Conservation (phyloP, 139 green algal species). For the Pleodorina starrii region DNA sequence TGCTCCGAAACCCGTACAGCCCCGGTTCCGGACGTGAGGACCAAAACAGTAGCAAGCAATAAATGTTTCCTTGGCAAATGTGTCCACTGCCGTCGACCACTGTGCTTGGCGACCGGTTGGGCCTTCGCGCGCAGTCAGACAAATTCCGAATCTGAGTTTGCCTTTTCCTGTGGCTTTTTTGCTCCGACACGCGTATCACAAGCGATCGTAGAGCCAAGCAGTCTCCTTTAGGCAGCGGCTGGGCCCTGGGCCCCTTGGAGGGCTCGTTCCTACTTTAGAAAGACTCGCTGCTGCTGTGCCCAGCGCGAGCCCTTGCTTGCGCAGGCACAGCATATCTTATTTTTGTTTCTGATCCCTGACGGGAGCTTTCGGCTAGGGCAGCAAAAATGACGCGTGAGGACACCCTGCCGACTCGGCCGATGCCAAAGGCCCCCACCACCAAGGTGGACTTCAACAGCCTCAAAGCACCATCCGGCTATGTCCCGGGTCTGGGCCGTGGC, state of each 20-base stretch:
- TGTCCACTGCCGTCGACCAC: too few species aligned
- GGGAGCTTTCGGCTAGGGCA: not conserved
- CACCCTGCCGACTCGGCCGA: constrained; percentile 50
- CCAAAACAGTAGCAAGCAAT: too few species aligned
- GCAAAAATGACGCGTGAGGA: constrained; percentile 52
- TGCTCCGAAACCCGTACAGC: too few species aligned
- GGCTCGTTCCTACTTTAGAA: not conserved
- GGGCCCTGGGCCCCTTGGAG: not conserved
- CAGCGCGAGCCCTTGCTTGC: not conserved
- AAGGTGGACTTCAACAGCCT: constrained; percentile 89
- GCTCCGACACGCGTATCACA: too few species aligned
- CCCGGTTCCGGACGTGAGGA: too few species aligned
- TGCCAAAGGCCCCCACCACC: constrained; percentile 52
- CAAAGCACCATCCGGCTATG: constrained; percentile 88
- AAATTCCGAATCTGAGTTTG: too few species aligned
- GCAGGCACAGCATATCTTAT: not conserved
- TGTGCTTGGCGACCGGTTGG: too few species aligned
- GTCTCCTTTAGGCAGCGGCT: too few species aligned
- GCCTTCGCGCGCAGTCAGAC: too few species aligned
- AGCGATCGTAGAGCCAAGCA: too few species aligned
- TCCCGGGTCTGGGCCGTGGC: constrained; percentile 95
- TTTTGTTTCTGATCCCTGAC: not conserved
- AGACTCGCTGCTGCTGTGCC: not conserved
- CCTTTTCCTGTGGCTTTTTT: too few species aligned
- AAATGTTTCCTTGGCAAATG: too few species aligned